Conservation (phyloP, 495 filamentous ascomycete genomes). For the Neurospora sp. region DNA sequence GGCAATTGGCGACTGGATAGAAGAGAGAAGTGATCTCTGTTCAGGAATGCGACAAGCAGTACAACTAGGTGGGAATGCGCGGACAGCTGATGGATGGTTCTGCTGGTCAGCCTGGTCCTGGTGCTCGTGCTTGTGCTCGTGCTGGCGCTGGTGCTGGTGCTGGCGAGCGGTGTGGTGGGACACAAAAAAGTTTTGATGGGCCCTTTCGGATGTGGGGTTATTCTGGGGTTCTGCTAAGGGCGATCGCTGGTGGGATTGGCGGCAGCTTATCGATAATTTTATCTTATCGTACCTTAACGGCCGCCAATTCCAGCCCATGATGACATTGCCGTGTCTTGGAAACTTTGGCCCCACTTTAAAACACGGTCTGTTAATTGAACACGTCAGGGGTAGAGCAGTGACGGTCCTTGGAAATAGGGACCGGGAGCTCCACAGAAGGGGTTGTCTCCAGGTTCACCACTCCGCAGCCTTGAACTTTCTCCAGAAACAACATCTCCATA, state of each 20-base stretch:
- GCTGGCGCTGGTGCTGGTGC: not conserved
- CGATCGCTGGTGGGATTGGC: not conserved
- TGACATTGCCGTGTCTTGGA: not conserved
- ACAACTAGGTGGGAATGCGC: not conserved
- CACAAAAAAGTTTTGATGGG: not conserved
- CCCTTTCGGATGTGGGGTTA: not conserved
- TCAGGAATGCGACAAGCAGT: not conserved
- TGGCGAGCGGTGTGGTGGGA: not conserved
- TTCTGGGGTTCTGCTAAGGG: not conserved
- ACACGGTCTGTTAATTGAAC: slow-evolving; percentile 9
- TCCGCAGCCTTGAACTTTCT: not conserved
- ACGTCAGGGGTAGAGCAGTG: not conserved
- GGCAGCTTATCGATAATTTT: slow-evolving; percentile 7
- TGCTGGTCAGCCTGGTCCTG: not conserved
- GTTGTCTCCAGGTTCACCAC: not conserved
- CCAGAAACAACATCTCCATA: not conserved
- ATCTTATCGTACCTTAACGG: slow-evolving; percentile 6
- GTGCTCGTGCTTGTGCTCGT: not conserved
- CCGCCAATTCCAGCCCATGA: not conserved
- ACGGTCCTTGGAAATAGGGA: not conserved
- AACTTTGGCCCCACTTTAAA: not conserved
- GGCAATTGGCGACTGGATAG: not conserved
- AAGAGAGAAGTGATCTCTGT: not conserved
- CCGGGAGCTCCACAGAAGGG: not conserved
- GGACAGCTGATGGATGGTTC: not conserved